Percentiles rank a stretch among this genome's conserved stretches.
phyloP scores from a whole-genome alignment of 306 rosid genomes.

The Corylus heterophylla region DNA sequence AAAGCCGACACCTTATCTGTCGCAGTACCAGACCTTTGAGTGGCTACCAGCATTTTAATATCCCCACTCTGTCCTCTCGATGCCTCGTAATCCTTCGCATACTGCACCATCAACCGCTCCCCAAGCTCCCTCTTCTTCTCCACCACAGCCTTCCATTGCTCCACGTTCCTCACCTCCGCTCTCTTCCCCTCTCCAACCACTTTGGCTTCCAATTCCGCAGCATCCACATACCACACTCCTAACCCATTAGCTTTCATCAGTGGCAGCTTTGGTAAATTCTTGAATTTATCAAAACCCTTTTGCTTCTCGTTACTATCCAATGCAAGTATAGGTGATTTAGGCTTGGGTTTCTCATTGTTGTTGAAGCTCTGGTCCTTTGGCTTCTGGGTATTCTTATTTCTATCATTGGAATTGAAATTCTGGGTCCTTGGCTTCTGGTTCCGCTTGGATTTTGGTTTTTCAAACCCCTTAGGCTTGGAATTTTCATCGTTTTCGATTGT shows the following conservation, averaged over 20 bases:
- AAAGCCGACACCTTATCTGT: slow-evolving; percentile 91
- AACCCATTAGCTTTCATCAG: slow-evolving; percentile 57
- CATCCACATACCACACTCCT: slow-evolving; percentile 81
- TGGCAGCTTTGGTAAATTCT: slow-evolving; percentile 74
- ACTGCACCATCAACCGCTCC: slow-evolving; percentile 87
- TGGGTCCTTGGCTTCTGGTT: slow-evolving; percentile 8
- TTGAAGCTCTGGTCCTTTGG: slow-evolving; percentile 25
- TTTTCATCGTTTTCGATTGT: background rate
- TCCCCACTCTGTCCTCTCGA: slow-evolving; percentile 85
- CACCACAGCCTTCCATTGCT: slow-evolving; percentile 67
- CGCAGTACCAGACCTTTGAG: slow-evolving; percentile 95
- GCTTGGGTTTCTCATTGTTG: slow-evolving; percentile 50
- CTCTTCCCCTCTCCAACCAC: slow-evolving; percentile 65
- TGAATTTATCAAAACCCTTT: slow-evolving; percentile 48
- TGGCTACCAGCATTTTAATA: slow-evolving; percentile 76
- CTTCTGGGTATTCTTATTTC: slow-evolving; percentile 20
- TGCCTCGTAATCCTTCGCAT: slow-evolving; percentile 64
- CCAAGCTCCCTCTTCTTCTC: slow-evolving; percentile 72
- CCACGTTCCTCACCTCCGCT: slow-evolving; percentile 44
- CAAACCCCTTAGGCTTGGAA: background rate
- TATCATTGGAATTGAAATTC: background rate
- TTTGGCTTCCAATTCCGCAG: slow-evolving; percentile 62
- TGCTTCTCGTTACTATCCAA: slow-evolving; percentile 43
- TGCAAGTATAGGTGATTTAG: slow-evolving; percentile 54
- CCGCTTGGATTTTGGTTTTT: slow-evolving; percentile 18